Percentiles rank a stretch among this genome's conserved stretches.
These are phyloP conservation scores for Pythium guiyangense DNA, from an alignment of 352 stramenopile species.

Conservation along the genomic window DNA sequence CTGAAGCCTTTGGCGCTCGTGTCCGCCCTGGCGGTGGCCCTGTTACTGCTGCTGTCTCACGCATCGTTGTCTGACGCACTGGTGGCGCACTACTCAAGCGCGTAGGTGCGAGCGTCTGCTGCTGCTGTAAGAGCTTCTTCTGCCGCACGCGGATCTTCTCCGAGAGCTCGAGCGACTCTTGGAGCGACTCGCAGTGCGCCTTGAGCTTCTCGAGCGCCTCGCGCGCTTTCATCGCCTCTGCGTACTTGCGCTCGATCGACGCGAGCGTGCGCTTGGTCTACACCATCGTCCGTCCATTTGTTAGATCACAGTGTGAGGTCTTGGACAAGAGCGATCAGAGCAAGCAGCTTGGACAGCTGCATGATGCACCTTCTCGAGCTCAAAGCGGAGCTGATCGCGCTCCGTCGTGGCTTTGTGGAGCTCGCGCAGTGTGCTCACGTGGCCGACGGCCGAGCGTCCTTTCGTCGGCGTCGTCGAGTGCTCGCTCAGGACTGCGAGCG, in stretches of 20 bases:
- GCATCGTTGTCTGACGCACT: neutral
- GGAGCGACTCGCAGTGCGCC: constrained; percentile 63
- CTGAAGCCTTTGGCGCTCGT: neutral
- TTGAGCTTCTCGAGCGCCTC: constrained; percentile 70
- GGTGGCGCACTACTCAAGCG: neutral
- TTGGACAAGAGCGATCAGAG: neutral
- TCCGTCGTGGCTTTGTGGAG: constrained; percentile 64
- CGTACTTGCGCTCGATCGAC: constrained; percentile 38
- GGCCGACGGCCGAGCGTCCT: constrained; percentile 8
- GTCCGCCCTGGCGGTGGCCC: neutral
- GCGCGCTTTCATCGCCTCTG: constrained; percentile 42
- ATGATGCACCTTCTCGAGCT: constrained; percentile 50
- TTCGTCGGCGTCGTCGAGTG: constrained; percentile 13
- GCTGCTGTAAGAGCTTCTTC: constrained; percentile 72
- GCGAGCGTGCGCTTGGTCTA: constrained; percentile 40
- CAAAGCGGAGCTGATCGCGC: constrained; percentile 72
- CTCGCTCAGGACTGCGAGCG: constrained; percentile 16
- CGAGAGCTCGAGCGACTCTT: constrained; percentile 76
- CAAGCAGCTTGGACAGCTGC: neutral
- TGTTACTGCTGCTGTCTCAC: neutral
- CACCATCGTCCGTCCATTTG: too few relatives aligned
- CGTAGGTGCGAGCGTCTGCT: constrained; percentile 5
- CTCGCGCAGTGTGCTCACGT: constrained; percentile 37
- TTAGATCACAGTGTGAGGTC: neutral
- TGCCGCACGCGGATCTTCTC: constrained; percentile 72